Evolutionary conservation across 78 protist species (phyloP).

Genomic region (Protostelium mycophagum): DNA sequence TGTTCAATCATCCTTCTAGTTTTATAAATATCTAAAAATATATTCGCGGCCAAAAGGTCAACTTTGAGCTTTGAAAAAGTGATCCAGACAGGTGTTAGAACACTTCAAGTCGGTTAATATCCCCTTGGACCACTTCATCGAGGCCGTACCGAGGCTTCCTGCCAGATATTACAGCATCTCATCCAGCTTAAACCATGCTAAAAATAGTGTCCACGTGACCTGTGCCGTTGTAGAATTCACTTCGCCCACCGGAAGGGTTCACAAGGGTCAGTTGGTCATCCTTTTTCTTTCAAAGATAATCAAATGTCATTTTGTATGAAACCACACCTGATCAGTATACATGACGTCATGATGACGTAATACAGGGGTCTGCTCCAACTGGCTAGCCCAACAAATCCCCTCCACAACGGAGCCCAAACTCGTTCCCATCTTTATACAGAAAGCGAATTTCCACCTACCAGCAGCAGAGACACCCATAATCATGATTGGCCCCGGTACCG

Average conservation of each 20-base stretch:
- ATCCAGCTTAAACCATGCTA: background rate
- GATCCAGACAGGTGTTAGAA: no score
- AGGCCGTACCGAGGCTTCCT: slow-evolving; percentile 77
- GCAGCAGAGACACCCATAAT: slow-evolving; percentile 58
- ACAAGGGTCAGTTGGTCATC: background rate
- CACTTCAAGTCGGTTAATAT: slow-evolving; percentile 39
- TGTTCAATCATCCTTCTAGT: no score
- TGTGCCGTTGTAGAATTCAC: background rate
- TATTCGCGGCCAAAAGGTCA: no score
- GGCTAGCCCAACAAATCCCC: slow-evolving; percentile 23
- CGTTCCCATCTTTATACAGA: slow-evolving; percentile 62
- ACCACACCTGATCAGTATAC: background rate
- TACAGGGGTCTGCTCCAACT: slow-evolving; percentile 20
- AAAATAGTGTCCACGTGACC: background rate
- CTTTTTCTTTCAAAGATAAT: background rate
- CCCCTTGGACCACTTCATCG: slow-evolving; percentile 72
- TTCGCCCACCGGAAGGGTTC: background rate
- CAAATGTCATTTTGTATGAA: background rate
- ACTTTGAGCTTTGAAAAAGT: no score
- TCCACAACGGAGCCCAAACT: background rate
- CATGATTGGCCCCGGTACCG: slow-evolving; percentile 96
- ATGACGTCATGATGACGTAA: background rate
- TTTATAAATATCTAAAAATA: no score
- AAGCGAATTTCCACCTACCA: slow-evolving; percentile 75
- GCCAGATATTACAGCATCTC: slow-evolving; percentile 20